A percentile compares a stretch with the other conserved stretches of the same genome.
Evolutionary conservation across 345 rosid genomes (phyloP).

Genomic region (Eutrema yunnanense): DNA sequence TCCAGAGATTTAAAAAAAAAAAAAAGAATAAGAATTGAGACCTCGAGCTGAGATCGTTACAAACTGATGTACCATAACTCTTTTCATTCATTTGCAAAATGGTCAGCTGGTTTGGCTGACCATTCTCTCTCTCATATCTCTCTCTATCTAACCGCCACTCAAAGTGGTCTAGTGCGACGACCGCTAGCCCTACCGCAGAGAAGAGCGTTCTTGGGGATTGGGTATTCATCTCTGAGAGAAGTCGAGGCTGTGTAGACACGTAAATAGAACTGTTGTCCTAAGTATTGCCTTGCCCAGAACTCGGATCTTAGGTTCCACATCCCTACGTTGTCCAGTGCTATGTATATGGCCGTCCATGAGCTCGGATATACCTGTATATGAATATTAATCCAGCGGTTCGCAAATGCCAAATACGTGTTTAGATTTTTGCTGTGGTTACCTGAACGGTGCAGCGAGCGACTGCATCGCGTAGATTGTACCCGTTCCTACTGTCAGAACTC

Average conservation of each 20-base stretch:
- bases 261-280: conserved; percentile 86
- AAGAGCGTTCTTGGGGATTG: conserved; percentile 80
- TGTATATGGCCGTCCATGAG: conserved; percentile 84
- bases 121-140: background rate
- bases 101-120: conserved; percentile 19
- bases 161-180: conserved; percentile 67
- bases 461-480: conserved; percentile 83
- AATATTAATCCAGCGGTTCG: background rate
- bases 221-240: conserved; percentile 86
- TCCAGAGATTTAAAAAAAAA: background rate
- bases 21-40: conserved; percentile 39
- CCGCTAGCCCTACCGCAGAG: conserved; percentile 80
- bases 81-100: background rate
- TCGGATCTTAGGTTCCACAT: conserved; percentile 97
- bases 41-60: conserved; percentile 53
- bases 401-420: background rate
- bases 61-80: conserved; percentile 16
- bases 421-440: conserved; percentile 33
- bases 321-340: conserved; percentile 89
- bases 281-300: conserved; percentile 91
- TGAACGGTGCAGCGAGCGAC: conserved; percentile 70
- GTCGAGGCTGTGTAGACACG: conserved; percentile 69
- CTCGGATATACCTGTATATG: conserved; percentile 71
- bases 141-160: conserved; percentile 13
- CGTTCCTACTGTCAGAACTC: conserved; percentile 55